These are phyloP conservation scores for Trametes cubensis DNA, from an alignment of 768 basidiomycete genomes.

Conservation along the genomic window DNA sequence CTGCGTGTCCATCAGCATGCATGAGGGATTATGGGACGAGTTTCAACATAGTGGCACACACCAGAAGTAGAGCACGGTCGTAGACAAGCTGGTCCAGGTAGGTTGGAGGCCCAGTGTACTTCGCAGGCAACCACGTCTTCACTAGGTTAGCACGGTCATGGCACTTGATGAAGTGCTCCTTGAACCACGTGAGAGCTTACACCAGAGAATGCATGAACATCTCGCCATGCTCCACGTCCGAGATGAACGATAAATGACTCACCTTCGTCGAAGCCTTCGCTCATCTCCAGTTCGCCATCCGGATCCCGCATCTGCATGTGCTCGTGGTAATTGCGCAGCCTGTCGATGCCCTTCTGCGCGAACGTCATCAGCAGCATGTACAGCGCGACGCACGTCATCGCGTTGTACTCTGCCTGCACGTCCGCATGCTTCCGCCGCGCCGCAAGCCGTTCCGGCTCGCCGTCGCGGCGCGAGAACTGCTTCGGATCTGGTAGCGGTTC, in stretches of 20 bases:
- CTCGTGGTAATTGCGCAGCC: slow-evolving; percentile 75
- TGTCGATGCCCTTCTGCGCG: slow-evolving; percentile 89
- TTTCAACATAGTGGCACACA: slow-evolving; percentile 42
- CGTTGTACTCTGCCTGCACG: slow-evolving; percentile 79
- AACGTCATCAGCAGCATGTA: slow-evolving; percentile 93
- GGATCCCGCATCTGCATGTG: slow-evolving; percentile 81
- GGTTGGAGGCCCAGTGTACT: slow-evolving; percentile 78
- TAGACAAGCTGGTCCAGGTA: slow-evolving; percentile 92
- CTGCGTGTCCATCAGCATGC: slow-evolving; percentile 42
- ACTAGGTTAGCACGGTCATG: slow-evolving; percentile 88
- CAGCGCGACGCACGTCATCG: slow-evolving; percentile 83
- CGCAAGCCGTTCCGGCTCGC: slow-evolving; percentile 73
- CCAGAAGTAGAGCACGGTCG: slow-evolving; percentile 85
- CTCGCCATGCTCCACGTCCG: too few species aligned
- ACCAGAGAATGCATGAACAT: background rate
- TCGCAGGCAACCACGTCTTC: slow-evolving; percentile 84
- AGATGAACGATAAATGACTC: slow-evolving; percentile 21
- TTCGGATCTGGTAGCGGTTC: slow-evolving; percentile 81
- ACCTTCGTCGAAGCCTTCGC: slow-evolving; percentile 84
- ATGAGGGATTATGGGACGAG: background rate
- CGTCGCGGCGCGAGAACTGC: slow-evolving; percentile 71
- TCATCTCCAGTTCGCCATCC: slow-evolving; percentile 73
- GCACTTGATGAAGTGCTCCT: slow-evolving; percentile 90
- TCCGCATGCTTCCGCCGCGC: slow-evolving; percentile 70
- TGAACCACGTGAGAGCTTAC: slow-evolving; percentile 85